Evolutionary conservation across 129 eudicot genomes (phyloP), one percentile per base, ranked within the genome.

Genomic region (Saussurea involucrata): DNA sequence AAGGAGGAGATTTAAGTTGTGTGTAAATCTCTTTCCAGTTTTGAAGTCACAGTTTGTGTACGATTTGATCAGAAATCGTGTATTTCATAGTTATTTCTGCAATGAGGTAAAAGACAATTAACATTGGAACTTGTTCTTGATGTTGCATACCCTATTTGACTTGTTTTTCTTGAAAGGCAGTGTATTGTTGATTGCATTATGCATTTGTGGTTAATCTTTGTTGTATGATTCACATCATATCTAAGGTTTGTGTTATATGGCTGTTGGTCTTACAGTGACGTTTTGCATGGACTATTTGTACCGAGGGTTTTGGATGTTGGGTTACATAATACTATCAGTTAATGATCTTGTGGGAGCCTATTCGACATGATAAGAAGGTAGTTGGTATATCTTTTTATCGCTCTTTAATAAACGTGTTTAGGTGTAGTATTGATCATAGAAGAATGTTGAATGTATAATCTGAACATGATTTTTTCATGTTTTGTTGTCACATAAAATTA

Each of bases 1-100:
- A 15, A 49, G 72, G 61, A 46, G 13, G 66, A 24, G 24, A 76
- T 75, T 75, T 74, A 57, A 68, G 74, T 34, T 40, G 69, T 71
- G 53, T 79, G 74, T 66, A 49, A 80, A 55, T 57, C 84, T 74
- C 71, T 69, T 68, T 68, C 61, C 55, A 81, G 67, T 81, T 76
- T 81, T 81, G 76, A 66, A 33, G 3, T 61, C 25, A 17, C 0
- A 28, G 27, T 55, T 60, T 80, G 46, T 80, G 75, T 32, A 53
- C 27, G 20, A 20, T 27, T 37, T 67, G 25, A 36, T 80, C 70
- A 73, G 75, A 74, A n/a, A 53, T 76, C 33, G 28, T 58, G 76
- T 74, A 36, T 74, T 68, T 4, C 53, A 57, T 74, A 66, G 80
- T 80, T 74, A 65, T 53, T 31, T 32, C 27, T 80, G 64, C 71